Conservation (phyloP, 2,329 filamentous ascomycete species). For the Fusarium agapanthi region DNA sequence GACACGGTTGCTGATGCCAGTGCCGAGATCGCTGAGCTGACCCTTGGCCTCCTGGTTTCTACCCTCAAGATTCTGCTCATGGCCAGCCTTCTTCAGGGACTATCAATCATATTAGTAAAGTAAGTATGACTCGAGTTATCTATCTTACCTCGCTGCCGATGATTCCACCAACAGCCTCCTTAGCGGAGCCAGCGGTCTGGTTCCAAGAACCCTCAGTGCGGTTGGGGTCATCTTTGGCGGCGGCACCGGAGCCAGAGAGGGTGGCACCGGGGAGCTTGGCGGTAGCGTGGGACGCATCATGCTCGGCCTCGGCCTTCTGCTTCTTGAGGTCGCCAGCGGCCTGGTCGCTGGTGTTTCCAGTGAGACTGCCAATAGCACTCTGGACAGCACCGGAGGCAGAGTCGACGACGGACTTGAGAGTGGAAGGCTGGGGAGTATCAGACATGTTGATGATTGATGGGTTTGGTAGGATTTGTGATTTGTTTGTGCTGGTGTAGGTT, state of each 20-base stretch:
- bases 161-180: conserved; percentile 81
- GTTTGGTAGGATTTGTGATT: neutral
- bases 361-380: conserved; percentile 74
- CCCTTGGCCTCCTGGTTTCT: conserved; percentile 85
- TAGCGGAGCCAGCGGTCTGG: conserved; percentile 87
- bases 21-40: conserved; percentile 76
- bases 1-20: conserved; percentile 73
- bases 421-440: conserved; percentile 64
- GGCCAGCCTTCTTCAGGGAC: conserved; percentile 77
- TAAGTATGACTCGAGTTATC: neutral
- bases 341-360: conserved; percentile 76
- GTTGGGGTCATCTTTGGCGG: conserved; percentile 76
- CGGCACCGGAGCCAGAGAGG: conserved; percentile 73
- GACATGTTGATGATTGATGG: conserved; percentile 38
- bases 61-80: conserved; percentile 80
- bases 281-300: conserved; percentile 78
- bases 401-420: conserved; percentile 81
- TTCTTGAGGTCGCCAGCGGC: conserved; percentile 71
- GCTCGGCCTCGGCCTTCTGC: conserved; percentile 70
- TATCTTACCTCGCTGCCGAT: conserved; percentile 73
- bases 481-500: neutral
- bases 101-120: conserved; percentile 39
- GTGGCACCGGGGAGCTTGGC: conserved; percentile 78
- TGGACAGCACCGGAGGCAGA: conserved; percentile 77
- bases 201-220: conserved; percentile 81